Evolutionary conservation across 192 early-diverging fungal species (phyloP).

Genomic region (Chytriomyces sp.): DNA sequence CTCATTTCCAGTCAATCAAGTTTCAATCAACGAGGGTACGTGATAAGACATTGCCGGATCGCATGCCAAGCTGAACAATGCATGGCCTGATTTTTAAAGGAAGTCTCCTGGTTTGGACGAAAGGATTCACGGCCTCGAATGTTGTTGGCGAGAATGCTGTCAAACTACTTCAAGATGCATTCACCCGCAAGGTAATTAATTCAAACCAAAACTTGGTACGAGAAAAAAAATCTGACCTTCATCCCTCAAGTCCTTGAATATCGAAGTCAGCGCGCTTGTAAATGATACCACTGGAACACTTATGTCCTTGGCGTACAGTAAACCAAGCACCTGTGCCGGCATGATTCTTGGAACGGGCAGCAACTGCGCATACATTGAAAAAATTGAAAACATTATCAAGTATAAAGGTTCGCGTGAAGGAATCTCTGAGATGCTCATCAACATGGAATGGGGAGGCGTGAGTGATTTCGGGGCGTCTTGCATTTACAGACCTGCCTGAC

Average conservation of each 20-base stretch:
- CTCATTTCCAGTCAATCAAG: conserved; percentile 90
- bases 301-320: conserved; percentile 81
- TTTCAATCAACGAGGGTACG: conserved; percentile 52
- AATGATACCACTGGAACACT: conserved; percentile 97
- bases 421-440: conserved; percentile 82
- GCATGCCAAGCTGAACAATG: background rate
- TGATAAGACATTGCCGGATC: background rate
- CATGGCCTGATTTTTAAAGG: conserved; percentile 28
- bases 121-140: conserved; percentile 83
- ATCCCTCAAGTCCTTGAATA: conserved; percentile 58
- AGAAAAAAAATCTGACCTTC: background rate
- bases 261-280: conserved; percentile 82
- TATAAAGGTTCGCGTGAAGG: conserved; percentile 52
- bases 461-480: background rate
- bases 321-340: conserved; percentile 80
- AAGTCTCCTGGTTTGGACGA: conserved; percentile 66
- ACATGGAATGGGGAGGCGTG: conserved; percentile 91
- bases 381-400: conserved; percentile 76
- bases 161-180: conserved; percentile 82
- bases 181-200: conserved; percentile 57
- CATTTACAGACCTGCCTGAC: background rate
- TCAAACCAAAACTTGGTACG: background rate
- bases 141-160: conserved; percentile 86
- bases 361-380: conserved; percentile 93
- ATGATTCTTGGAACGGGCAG: conserved; percentile 92